Percentiles rank a stretch among this genome's conserved stretches.
These are phyloP conservation scores for Cercospora sesami DNA, from an alignment of 2,329 filamentous ascomycete species.

Conservation along the genomic window DNA sequence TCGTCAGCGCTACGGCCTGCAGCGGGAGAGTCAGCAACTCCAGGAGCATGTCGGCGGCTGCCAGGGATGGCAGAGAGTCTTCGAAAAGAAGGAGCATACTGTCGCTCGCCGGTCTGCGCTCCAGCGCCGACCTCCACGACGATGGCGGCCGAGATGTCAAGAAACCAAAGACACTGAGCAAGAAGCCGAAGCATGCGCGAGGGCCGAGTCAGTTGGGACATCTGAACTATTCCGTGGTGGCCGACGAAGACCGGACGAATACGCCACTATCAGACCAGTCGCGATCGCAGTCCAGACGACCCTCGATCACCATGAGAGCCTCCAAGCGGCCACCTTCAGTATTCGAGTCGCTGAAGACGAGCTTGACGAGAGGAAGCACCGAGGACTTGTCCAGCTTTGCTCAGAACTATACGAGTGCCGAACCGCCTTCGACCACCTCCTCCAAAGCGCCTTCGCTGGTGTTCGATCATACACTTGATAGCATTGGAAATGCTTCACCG, in stretches of 20 bases:
- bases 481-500: slow-evolving; percentile 14
- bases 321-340: slow-evolving; percentile 16
- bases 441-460: slow-evolving; percentile 52
- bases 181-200: slow-evolving; percentile 32
- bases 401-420: slow-evolving; percentile 38
- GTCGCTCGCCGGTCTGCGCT: slow-evolving; percentile 35
- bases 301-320: slow-evolving; percentile 49
- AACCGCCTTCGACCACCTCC: slow-evolving; percentile 50
- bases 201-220: slow-evolving; percentile 26
- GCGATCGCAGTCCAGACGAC: slow-evolving; percentile 28
- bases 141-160: slow-evolving; percentile 19
- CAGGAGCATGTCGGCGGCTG: slow-evolving; percentile 22
- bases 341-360: slow-evolving; percentile 56
- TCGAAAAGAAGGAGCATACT: slow-evolving; percentile 39
- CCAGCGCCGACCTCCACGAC: slow-evolving; percentile 25
- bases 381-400: slow-evolving; percentile 43
- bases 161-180: slow-evolving; percentile 25
- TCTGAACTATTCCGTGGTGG: slow-evolving; percentile 30
- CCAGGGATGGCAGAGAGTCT: slow-evolving; percentile 34
- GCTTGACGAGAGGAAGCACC: slow-evolving; percentile 50
- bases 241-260: slow-evolving; percentile 25
- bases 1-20: neutral
- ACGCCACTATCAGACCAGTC: slow-evolving; percentile 29
- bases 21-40: neutral
- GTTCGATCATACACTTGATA: slow-evolving; percentile 40